Base-by-base conservation (phyloP, 352 stramenopile species). In the Peronospora tabacina region DNA sequence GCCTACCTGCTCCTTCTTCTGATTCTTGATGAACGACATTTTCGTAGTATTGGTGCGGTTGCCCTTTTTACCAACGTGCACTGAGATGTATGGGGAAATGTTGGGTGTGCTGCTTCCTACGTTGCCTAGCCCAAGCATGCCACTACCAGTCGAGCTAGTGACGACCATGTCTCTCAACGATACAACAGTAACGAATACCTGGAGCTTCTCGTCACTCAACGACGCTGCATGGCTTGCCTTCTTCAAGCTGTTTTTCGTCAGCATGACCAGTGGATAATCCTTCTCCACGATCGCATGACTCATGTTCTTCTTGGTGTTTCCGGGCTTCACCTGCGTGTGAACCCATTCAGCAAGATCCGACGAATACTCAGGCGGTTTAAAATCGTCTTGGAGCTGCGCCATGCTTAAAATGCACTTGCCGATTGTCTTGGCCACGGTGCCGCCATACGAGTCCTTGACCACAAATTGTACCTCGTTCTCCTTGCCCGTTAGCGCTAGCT, bases 401-500 rank as follows among this genome's bases (percentile, higher is more conserved):
- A 94, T 85, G 52, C 73, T 68, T 42, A 94, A 49, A 35, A 82
- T 70, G 35, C 71, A 76, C 54, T 90, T 90, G 30, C 82, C 82
- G 22, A 94, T 69, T 11, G 77, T 90, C 55, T 80, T 82, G 26
- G 83, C 82, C 8, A 91, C 70, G 0, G 80, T 75, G 7, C 80
- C 82, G 13, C 79, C 76, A 46, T 87, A 94, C 28, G 82, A 90
- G 47, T 93, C 80, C 53, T 89, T 89, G 26, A 93, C 82, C 8
- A 89, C 77, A 36, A 93, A 75, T 52, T 85, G 72, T 19, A 93
- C 53, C 28, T 82, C 74, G 10, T 73, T 57, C 45, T 86, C 79
- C 0, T 61, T 58, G 7, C 75, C 72, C 1, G 70, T 75, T 20
- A 86, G 36, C 8, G 58, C 75, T 2, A 87, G 15, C 37, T 90